Percentiles rank a stretch among this genome's conserved stretches.
Evolutionary conservation across 2,329 filamentous ascomycete species (phyloP).

Genomic region (Hypoxylon sp.): DNA sequence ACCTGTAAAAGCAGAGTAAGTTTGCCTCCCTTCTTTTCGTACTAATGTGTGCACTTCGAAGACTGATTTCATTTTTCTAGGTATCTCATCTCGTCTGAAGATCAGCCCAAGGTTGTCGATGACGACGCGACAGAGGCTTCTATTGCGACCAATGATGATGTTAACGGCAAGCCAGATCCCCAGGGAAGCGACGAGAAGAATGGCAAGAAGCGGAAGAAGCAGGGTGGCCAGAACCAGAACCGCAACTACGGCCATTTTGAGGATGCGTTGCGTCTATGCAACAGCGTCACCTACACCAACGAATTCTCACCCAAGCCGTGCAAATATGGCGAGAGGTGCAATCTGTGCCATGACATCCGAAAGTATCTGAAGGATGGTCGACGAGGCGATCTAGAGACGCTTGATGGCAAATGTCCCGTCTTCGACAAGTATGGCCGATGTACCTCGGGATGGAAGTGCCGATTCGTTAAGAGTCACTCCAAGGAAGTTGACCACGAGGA

Average conservation of each 20-base stretch:
- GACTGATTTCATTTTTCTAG: constrained; percentile 33
- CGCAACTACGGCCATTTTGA: constrained; percentile 82
- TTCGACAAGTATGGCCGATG: constrained; percentile 81
- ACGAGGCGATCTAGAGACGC: constrained; percentile 77
- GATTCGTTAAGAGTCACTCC: constrained; percentile 88
- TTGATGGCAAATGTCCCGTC: constrained; percentile 81
- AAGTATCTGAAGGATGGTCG: constrained; percentile 86
- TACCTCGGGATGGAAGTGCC: constrained; percentile 89
- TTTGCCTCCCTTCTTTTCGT: constrained; percentile 37
- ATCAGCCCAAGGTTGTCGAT: constrained; percentile 49
- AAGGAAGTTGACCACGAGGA: constrained; percentile 79
- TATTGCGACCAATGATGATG: constrained; percentile 65
- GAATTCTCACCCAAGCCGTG: constrained; percentile 87
- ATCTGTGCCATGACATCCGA: constrained; percentile 82
- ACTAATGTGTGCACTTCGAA: neutral
- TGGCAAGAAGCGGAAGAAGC: constrained; percentile 62
- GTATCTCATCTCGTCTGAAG: constrained; percentile 45
- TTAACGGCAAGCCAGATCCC: constrained; percentile 53
- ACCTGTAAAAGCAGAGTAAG: constrained; percentile 51
- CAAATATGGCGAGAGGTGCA: constrained; percentile 81
- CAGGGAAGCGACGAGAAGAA: constrained; percentile 51
- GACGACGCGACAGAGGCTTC: constrained; percentile 69
- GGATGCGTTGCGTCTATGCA: constrained; percentile 80
- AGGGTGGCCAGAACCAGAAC: constrained; percentile 81
- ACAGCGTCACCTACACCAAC: constrained; percentile 71